A percentile compares a stretch with the other conserved stretches of the same genome.
Conservation (phyloP, 1,284 basidiomycete species). For the Ceratobasidium sp. region DNA sequence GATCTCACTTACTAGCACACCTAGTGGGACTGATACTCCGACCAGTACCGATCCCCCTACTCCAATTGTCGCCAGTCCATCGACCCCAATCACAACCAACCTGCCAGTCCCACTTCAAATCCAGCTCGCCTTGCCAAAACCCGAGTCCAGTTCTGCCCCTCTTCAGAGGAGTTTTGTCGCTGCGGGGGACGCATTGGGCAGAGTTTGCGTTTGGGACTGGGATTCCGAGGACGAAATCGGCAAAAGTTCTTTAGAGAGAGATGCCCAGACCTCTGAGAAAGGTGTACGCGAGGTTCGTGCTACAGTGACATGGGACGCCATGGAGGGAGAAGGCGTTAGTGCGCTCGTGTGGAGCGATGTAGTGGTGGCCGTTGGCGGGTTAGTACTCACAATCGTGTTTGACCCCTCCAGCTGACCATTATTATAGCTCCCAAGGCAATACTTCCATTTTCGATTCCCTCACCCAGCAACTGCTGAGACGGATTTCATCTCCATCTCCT, state of each 20-base stretch:
- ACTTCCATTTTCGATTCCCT: conserved; percentile 72
- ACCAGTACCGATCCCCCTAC: conserved; percentile 36
- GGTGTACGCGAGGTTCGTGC: conserved; percentile 39
- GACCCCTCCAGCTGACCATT: conserved; percentile 42
- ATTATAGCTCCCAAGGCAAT: conserved; percentile 58
- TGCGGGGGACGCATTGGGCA: conserved; percentile 60
- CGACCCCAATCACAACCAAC: conserved; percentile 11
- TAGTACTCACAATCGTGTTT: conserved; percentile 43
- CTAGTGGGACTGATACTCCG: neutral
- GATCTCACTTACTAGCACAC: neutral
- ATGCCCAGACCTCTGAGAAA: neutral
- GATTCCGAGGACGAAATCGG: conserved; percentile 40
- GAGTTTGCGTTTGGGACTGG: conserved; percentile 62
- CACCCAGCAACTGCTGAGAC: conserved; percentile 54
- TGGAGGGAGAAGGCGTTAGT: conserved; percentile 64
- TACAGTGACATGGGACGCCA: conserved; percentile 58
- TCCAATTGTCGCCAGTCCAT: conserved; percentile 7
- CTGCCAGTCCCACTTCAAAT: conserved; percentile 36
- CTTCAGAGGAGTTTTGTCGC: conserved; percentile 52
- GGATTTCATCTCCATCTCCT: conserved; percentile 57
- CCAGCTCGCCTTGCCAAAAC: conserved; percentile 3
- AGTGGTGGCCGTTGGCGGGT: conserved; percentile 64
- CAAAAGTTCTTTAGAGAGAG: neutral
- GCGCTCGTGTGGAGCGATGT: conserved; percentile 66
- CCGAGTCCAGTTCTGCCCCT: neutral